Conservation (phyloP, 2,329 filamentous ascomycete genomes). For the Seiridium cupressi region DNA sequence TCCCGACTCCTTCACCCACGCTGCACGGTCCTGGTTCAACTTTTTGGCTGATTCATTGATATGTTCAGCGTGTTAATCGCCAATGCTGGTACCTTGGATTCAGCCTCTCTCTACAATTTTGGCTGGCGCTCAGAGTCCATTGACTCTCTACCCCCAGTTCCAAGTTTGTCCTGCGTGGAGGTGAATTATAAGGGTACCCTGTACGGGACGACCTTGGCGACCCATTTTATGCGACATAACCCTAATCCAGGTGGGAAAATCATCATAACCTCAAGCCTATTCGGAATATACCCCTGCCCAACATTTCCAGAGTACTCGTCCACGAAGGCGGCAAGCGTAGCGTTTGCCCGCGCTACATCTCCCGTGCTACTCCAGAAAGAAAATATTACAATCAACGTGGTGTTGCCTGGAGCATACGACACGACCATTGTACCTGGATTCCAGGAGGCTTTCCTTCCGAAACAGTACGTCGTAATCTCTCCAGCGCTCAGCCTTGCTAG, state of each 20-base stretch:
- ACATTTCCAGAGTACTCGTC: conserved; percentile 6
- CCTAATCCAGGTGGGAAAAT: conserved; percentile 1
- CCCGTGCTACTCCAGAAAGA: not conserved
- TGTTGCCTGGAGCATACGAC: not conserved
- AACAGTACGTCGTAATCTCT: not conserved
- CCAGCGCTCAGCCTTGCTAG: not conserved
- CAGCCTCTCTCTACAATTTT: conserved; percentile 1
- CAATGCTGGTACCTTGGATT: conserved; percentile 4
- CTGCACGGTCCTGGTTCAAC: too few species aligned
- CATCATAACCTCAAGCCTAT: conserved; percentile 4
- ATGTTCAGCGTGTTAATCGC: not conserved
- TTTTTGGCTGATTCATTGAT: too few species aligned
- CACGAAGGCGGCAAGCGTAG: not conserved
- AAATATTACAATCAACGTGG: conserved; percentile 1
- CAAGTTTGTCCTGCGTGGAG: not conserved
- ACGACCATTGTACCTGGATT: not conserved
- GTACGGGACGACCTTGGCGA: not conserved
- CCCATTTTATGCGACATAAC: conserved; percentile 4
- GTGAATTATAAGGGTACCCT: not conserved
- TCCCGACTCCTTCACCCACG: too few species aligned
- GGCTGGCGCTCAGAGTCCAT: not conserved
- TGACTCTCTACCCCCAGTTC: not conserved
- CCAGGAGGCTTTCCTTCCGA: not conserved
- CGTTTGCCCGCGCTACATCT: not conserved
- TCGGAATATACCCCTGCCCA: not conserved